These are phyloP conservation scores for Populus hybrid DNA, from an alignment of 441 rosid species.

Conservation along the genomic window DNA sequence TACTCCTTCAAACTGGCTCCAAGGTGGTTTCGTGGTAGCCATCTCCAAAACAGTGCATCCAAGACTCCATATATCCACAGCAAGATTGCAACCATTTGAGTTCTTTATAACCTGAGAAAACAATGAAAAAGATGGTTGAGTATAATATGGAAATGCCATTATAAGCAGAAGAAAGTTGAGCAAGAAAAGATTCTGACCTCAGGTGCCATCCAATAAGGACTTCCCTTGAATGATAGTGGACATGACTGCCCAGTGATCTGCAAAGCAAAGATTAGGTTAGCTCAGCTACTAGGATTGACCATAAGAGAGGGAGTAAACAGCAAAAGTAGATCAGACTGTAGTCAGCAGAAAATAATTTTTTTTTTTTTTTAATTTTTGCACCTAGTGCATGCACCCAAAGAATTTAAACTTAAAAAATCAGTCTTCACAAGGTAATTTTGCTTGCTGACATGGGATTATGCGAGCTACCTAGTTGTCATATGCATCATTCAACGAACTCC, in stretches of 20 bases:
- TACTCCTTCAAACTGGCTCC: slow-evolving; percentile 84
- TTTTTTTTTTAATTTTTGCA: too few relatives aligned
- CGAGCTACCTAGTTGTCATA: background rate
- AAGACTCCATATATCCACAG: slow-evolving; percentile 88
- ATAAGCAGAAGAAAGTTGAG: slow-evolving; percentile 8
- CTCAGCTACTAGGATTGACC: background rate
- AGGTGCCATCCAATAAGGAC: slow-evolving; percentile 99
- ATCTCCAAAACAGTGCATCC: slow-evolving; percentile 58
- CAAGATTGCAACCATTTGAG: slow-evolving; percentile 63
- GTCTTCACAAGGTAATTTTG: slow-evolving; percentile 1
- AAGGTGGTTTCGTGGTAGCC: slow-evolving; percentile 55
- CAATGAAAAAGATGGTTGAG: slow-evolving; percentile 10
- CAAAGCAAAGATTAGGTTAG: slow-evolving; percentile 19
- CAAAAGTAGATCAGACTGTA: background rate
- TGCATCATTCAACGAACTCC: background rate
- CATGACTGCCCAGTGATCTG: slow-evolving; percentile 96
- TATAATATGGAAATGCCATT: slow-evolving; percentile 16
- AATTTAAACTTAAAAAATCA: slow-evolving; percentile 8
- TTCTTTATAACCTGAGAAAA: slow-evolving; percentile 56
- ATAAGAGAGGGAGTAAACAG: background rate
- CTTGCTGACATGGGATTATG: background rate
- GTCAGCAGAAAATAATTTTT: background rate
- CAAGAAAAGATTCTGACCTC: slow-evolving; percentile 53
- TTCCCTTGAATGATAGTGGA: slow-evolving; percentile 92
- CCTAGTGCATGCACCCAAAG: background rate